phyloP scores from a whole-genome alignment of 805 yeast species.

The Ogataea minuta region DNA sequence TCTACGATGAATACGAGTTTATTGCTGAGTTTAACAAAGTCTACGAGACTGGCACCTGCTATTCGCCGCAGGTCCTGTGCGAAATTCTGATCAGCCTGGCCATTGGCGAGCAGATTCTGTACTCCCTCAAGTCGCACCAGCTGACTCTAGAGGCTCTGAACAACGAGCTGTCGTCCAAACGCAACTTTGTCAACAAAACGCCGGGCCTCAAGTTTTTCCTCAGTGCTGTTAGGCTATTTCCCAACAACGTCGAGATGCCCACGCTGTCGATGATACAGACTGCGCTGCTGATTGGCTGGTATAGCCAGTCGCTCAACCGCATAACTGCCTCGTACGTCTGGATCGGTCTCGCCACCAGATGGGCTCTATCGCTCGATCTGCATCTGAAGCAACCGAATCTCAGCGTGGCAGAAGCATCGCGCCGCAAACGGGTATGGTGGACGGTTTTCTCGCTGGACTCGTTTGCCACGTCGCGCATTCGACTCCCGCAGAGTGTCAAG shows the following conservation, averaged over 20 bases:
- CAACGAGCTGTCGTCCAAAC: conserved; percentile 19
- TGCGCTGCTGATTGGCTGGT: conserved; percentile 35
- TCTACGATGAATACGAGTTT: conserved; percentile 24
- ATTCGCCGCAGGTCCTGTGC: conserved; percentile 17
- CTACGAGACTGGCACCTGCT: conserved; percentile 22
- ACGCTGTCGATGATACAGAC: conserved; percentile 34
- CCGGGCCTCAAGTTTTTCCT: conserved; percentile 34
- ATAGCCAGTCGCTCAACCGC: conserved; percentile 37
- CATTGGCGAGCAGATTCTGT: conserved; percentile 26
- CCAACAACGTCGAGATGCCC: conserved; percentile 33
- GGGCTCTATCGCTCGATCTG: conserved; percentile 32
- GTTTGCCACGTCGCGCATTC: conserved; percentile 37
- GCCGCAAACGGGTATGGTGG: conserved; percentile 40
- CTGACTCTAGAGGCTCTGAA: conserved; percentile 15
- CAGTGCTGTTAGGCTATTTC: conserved; percentile 26
- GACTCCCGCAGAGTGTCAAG: conserved; percentile 37
- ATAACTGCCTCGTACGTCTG: conserved; percentile 35
- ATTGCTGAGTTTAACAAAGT: conserved; percentile 18
- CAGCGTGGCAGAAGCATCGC: conserved; percentile 25
- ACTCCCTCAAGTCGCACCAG: conserved; percentile 23
- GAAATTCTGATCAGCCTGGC: conserved; percentile 25
- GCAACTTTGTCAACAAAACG: conserved; percentile 20
- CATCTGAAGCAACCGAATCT: conserved; percentile 29
- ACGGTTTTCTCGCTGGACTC: conserved; percentile 37
- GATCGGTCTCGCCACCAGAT: conserved; percentile 36